A percentile compares a stretch with the other conserved stretches of the same genome.
phyloP scores from a whole-genome alignment of 129 eudicot genomes.

The Flaveria linearis region DNA sequence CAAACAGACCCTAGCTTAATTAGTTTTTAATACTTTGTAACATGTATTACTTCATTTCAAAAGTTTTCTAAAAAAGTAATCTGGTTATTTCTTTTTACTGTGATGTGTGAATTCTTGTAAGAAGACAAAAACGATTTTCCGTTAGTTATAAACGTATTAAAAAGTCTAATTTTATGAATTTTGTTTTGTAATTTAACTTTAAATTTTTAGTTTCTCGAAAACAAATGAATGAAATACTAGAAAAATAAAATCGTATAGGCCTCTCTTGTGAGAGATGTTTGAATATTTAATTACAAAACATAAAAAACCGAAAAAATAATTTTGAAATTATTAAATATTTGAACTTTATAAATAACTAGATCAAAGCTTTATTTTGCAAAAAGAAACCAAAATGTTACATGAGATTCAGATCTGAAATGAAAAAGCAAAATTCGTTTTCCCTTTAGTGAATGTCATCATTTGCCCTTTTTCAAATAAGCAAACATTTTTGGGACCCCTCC shows the following conservation, averaged over 20 bases:
- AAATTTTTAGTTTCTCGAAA: too few species aligned
- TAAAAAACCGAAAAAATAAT: background rate
- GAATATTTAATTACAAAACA: background rate
- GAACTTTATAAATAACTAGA: background rate
- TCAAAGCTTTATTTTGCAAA: background rate
- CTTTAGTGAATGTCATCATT: slow-evolving; percentile 12
- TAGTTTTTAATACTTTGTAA: background rate
- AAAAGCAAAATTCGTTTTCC: slow-evolving; percentile 1
- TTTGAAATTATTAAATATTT: background rate
- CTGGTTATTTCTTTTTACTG: background rate
- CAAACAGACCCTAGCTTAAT: too few species aligned
- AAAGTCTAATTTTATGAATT: too few species aligned
- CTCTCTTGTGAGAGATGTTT: background rate
- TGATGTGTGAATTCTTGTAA: too few species aligned
- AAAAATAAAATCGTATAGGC: too few species aligned
- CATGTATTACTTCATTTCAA: too few species aligned
- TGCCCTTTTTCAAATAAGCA: slow-evolving; percentile 13
- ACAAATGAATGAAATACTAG: background rate
- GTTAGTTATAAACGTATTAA: background rate
- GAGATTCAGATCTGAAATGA: slow-evolving; percentile 16
- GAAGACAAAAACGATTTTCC: too few species aligned
- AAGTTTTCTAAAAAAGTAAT: background rate
- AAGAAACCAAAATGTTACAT: background rate
- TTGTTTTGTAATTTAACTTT: background rate
- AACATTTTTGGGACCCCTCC: slow-evolving; percentile 18